Conservation (phyloP, 2,329 filamentous ascomycete genomes). For the Magnaporthiopsis incrustans region DNA sequence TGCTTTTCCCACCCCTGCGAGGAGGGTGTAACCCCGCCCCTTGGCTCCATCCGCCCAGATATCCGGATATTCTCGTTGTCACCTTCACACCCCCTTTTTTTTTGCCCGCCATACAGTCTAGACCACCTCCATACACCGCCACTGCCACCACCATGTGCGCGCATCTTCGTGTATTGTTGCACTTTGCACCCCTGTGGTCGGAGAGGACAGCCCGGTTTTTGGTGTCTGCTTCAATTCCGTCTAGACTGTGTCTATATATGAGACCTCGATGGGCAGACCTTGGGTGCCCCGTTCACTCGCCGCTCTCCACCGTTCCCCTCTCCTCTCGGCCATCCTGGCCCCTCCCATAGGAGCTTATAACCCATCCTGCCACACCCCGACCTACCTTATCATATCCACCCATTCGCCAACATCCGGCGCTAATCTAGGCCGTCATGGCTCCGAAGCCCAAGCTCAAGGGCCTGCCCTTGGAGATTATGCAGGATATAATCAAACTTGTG, state of each 20-base stretch:
- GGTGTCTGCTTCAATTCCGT: background rate
- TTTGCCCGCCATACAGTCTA: background rate
- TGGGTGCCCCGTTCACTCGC: background rate
- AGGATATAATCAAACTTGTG: background rate
- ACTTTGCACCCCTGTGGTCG: background rate
- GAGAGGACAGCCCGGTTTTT: background rate
- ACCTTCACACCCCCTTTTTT: background rate
- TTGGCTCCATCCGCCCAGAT: background rate
- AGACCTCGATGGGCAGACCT: background rate
- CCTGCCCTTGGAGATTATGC: background rate
- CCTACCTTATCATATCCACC: background rate
- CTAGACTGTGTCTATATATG: background rate
- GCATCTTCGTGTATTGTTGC: background rate
- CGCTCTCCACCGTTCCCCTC: background rate
- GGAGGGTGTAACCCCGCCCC: background rate
- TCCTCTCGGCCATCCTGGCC: background rate
- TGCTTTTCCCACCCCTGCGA: background rate
- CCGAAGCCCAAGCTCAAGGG: background rate
- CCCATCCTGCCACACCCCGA: no score
- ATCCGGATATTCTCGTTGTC: background rate
- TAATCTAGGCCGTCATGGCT: background rate
- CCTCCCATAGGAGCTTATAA: background rate
- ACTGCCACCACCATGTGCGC: background rate
- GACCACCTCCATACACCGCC: no score
- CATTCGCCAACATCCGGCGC: background rate